phyloP scores from a whole-genome alignment of 1,284 basidiomycete genomes.

The Peniophora sp. region DNA sequence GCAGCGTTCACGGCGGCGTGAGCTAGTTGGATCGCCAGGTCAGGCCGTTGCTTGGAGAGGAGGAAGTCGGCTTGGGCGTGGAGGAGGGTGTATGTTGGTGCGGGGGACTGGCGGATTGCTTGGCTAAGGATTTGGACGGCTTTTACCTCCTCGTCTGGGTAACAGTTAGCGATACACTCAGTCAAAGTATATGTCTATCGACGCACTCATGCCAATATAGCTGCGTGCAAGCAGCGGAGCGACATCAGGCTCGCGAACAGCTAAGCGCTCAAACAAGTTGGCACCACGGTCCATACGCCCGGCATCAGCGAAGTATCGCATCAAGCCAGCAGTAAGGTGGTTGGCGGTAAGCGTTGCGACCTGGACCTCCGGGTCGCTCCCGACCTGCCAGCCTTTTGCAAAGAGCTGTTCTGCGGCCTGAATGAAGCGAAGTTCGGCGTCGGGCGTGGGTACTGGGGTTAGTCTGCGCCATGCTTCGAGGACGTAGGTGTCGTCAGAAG shows the following conservation, averaged over 20 bases:
- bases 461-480: slow-evolving; percentile 93
- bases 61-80: slow-evolving; percentile 95
- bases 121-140: slow-evolving; percentile 90
- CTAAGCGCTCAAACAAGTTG: slow-evolving; percentile 91
- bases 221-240: slow-evolving; percentile 82
- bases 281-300: slow-evolving; percentile 85
- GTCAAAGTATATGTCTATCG: no score
- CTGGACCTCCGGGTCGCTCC: slow-evolving; percentile 97
- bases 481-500: slow-evolving; percentile 89
- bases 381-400: slow-evolving; percentile 91
- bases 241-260: slow-evolving; percentile 83
- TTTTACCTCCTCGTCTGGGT: slow-evolving; percentile 92
- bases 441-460: slow-evolving; percentile 87
- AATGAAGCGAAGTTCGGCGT: slow-evolving; percentile 86
- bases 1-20: slow-evolving; percentile 96
- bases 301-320: slow-evolving; percentile 96
- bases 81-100: slow-evolving; percentile 90
- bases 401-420: slow-evolving; percentile 90
- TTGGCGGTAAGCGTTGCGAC: slow-evolving; percentile 98
- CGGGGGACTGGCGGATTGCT: slow-evolving; percentile 80
- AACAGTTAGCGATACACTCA: no score
- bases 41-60: slow-evolving; percentile 72
- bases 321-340: slow-evolving; percentile 88
- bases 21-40: slow-evolving; percentile 91
- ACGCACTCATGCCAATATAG: slow-evolving; percentile 96